Evolutionary conservation across 2,329 filamentous ascomycete species (phyloP).

Genomic region (Annulohypoxylon truncatum): DNA sequence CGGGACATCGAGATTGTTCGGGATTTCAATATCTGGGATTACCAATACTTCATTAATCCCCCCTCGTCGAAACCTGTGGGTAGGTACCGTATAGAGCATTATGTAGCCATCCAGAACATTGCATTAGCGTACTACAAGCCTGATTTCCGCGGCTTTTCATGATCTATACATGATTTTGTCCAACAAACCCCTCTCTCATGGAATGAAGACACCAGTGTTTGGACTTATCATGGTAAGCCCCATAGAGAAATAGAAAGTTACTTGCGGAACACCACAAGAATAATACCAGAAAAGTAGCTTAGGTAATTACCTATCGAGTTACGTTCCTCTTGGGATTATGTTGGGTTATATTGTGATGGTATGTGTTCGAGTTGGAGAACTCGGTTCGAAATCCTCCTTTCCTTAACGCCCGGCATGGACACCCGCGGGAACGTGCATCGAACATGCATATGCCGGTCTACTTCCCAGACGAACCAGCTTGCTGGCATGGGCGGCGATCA

Average conservation of each 20-base stretch:
- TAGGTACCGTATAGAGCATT: not conserved
- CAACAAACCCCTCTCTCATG: not conserved
- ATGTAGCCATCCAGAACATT: not conserved
- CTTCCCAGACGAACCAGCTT: constrained; percentile 6
- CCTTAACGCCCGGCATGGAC: constrained; percentile 18
- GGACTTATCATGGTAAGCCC: not conserved
- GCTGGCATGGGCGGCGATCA: constrained; percentile 20
- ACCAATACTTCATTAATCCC: not conserved
- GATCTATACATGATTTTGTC: not conserved
- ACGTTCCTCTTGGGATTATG: not conserved
- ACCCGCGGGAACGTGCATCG: constrained; percentile 26
- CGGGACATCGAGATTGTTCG: not conserved
- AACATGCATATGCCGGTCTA: constrained; percentile 12
- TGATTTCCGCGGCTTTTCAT: not conserved
- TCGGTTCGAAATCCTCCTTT: constrained; percentile 3
- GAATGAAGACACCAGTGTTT: not conserved
- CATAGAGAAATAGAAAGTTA: not conserved
- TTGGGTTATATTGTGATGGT: not conserved
- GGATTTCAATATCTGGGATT: not conserved
- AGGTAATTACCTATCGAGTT: not conserved
- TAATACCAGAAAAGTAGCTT: not conserved
- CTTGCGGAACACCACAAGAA: not conserved
- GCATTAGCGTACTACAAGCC: not conserved
- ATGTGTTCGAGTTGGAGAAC: not conserved
- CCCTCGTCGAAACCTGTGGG: not conserved